Evolutionary conservation across 331 rosid genomes (phyloP).

Genomic region (Acacia pycnantha): DNA sequence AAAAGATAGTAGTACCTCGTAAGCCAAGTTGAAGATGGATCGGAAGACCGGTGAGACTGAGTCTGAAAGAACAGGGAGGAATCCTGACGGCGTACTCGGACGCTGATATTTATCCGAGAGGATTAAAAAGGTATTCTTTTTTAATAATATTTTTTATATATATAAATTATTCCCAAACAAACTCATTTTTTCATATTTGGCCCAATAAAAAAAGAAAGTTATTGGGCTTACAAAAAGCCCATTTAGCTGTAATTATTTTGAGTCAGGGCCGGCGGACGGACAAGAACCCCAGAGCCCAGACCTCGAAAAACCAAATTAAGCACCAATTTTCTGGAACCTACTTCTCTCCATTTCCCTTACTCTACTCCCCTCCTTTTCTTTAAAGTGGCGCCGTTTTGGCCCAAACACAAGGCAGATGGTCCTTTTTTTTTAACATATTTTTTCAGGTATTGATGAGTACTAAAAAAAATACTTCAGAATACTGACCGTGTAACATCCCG

Average conservation of each 20-base stretch:
- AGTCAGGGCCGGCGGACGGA: neutral
- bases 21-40: slow-evolving; percentile 85
- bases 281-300: neutral
- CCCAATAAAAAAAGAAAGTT: neutral
- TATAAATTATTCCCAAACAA: no score
- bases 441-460: no score
- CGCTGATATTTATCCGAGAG: slow-evolving; percentile 15
- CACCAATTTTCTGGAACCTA: no score
- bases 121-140: neutral
- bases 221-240: neutral
- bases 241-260: neutral
- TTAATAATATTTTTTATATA: no score
- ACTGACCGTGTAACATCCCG: no score
- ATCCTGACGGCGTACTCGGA: neutral
- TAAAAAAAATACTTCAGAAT: no score
- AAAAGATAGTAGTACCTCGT: slow-evolving; percentile 49
- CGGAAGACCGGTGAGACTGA: slow-evolving; percentile 60
- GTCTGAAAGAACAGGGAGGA: neutral
- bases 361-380: no score
- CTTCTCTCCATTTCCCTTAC: no score
- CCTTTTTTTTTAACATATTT: no score
- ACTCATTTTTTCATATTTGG: no score
- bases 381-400: no score
- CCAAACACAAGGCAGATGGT: no score
- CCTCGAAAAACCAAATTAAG: neutral